Evolutionary conservation across 1,284 basidiomycete species (phyloP), one percentile per base, ranked within the genome.

Genomic region (Cryptococcus sp.): DNA sequence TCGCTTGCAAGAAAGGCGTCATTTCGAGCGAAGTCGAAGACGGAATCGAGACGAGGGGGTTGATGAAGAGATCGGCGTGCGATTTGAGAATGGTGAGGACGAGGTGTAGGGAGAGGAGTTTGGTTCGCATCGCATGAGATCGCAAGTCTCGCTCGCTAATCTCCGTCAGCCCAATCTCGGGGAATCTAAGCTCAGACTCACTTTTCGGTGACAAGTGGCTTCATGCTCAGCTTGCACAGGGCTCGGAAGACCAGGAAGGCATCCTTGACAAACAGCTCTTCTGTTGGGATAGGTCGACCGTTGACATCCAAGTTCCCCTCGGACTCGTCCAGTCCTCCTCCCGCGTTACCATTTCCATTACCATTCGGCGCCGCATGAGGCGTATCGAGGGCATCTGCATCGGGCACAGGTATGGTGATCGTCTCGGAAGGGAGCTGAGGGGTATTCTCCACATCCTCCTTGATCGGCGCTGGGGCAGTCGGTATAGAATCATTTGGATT

Each of bases 191-290:
- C 5, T 7, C 25, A 14, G 3, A 59, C 80, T 54, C 50, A 90
- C 91, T 87, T 93, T 70, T 97, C 93, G 4, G 80, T 83, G 54
- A 89, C 87, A 37, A 97, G 76, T 16, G 92, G 86, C 69, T 95
- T 97, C 92, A 97, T 95, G n/a, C 90, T 92, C 55, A 97, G 76
- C 71, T 97, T 97, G 77, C 93, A 97, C 26, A 97, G 75, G 0
- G 93, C 90, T 43, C 93, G 80, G 75, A 97, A 94, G 21, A 97
- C 91, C 54, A 97, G 79, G 76, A 95, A 97, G 0, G 93, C 91
- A 65, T 97, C 93, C 69, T 97, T 97, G 65, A 94, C 80, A 69
- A 92, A 92, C 42, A 93, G 75, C 60, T 95, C 90, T 43, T 86
- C 71, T 0, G 65, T 65, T 0, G 72, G 67, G 11, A 72, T 72